Evolutionary conservation across 345 rosid species (phyloP).

Genomic region (Lepidium africanum): DNA sequence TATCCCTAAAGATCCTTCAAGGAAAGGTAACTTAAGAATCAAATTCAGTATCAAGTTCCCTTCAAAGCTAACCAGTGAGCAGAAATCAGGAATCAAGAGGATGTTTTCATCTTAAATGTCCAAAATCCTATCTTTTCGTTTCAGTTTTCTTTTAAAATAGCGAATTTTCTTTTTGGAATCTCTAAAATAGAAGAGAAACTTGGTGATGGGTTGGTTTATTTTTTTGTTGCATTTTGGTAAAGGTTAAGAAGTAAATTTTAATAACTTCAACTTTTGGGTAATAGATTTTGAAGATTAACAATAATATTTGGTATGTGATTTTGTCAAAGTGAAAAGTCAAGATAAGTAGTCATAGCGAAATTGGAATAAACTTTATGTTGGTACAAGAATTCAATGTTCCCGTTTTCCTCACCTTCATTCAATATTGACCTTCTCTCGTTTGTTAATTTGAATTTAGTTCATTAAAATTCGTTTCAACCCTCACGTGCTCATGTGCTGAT

Average conservation of each 20-base stretch:
- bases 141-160: neutral
- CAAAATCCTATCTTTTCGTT: neutral
- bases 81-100: slow-evolving; percentile 58
- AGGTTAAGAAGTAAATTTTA: neutral
- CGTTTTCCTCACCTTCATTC: too few species aligned
- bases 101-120: slow-evolving; percentile 31
- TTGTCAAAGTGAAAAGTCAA: too few species aligned
- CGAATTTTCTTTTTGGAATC: neutral
- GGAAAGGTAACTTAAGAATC: slow-evolving; percentile 69
- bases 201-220: neutral
- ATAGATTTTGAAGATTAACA: too few species aligned
- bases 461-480: too few species aligned
- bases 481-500: too few species aligned
- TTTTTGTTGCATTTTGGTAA: neutral
- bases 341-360: too few species aligned
- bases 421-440: too few species aligned
- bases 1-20: slow-evolving; percentile 71
- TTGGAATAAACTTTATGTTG: too few species aligned
- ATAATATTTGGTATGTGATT: too few species aligned
- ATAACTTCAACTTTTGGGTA: too few species aligned
- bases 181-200: neutral
- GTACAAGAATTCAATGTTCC: too few species aligned
- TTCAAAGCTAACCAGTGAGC: slow-evolving; percentile 54
- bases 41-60: slow-evolving; percentile 83
- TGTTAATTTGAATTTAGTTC: too few species aligned